Evolutionary conservation across 768 basidiomycete genomes (phyloP), one percentile per base, ranked within the genome.

Genomic region (Mycena polygramma): DNA sequence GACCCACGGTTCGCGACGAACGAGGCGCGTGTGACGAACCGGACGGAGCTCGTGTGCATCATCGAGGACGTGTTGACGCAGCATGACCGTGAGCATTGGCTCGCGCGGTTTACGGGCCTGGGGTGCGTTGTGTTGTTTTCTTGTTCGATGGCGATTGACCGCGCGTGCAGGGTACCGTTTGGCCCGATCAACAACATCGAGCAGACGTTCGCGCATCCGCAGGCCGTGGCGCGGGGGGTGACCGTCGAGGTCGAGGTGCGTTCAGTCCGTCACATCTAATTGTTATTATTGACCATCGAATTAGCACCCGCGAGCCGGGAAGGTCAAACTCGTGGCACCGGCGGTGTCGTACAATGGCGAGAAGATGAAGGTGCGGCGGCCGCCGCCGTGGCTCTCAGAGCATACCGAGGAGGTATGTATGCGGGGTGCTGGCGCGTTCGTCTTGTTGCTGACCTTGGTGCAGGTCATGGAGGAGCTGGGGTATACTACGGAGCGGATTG

Each of bases 151-250:
- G 63, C 58, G 51, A 67, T 30, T 63, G 20, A 52, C 45, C 19
- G n/a, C 10, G 36, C 51, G 30, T 22, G 41, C 70, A 94, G 92
- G 14, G 90, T 95, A 30, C 94, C 94, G 9, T 92, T 92, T 79
- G 94, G 93, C 37, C 97, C 97, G 20, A 97, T 98, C 83, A 98
- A 98, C 78, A 92, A 94, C 74, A 94, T 98, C 69, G 77, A 86
- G 68, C 90, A 96, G 79, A 96, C 97, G 4, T 98, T 98, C 76
- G 88, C 90, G 41, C 97, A 98, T 80, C 95, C 95, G 9, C 90
- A 91, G 83, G 94, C 94, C 2, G 76, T 91, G 48, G 95, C 96
- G 36, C 87, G 97, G 57, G 83, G 86, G 60, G 88, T 93, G 48
- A 89, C 89, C 0, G 87, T 92, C 35, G 94, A 96, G 74, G 87